Base-by-base conservation (phyloP, 805 yeast species). In the Candida boidinii region DNA sequence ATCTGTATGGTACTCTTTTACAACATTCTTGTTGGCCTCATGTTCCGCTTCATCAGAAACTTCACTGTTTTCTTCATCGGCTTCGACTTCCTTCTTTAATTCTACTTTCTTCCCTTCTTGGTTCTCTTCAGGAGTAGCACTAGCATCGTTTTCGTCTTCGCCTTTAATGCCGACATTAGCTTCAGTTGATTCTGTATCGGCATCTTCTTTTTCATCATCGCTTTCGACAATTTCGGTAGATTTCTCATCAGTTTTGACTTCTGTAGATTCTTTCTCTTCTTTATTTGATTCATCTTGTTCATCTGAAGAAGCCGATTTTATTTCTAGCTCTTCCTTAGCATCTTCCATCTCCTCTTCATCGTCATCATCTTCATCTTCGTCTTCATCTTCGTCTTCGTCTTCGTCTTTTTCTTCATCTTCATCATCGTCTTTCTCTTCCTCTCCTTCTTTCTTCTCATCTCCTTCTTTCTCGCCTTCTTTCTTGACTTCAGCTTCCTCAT, bases 281-380 rank as follows among this genome's bases (percentile, higher is more conserved):
- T 19, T 19, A 17, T 13, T 5, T 8, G n/a, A 23, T 9, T 18
- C 31, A 1, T 19, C 20, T 23, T 23, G 17, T n/a, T 8, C 12
- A 2, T 7, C 15, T 14, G 18, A 23, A 11, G 31, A 3, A 5
- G 8, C 15, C 19, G 27, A 14, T 17, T 18, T 16, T n/a, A 15
- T 26, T n/a, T 17, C 22, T n/a, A 17, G 23, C 19, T 28, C 33
- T 23, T 7, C 32, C 33, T 9, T 13, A 23, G 25, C 25, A n/a
- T 5, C n/a, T 23, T 34, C 37, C 7, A 35, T 32, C 22, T 31
- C 35, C 9, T 26, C 38, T 10, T 30, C 35, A 18, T 33, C 23
- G 10, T 33, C 41, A 14, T 34, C 41, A 12, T 7, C 16, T 6
- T 21, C 23, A 22, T 26, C 31, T 4, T 13, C 12, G 4, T 23